Evolutionary conservation across 2,329 filamentous ascomycete genomes (phyloP), one percentile per base, ranked within the genome.

Genomic region (Thelonectria discophora): DNA sequence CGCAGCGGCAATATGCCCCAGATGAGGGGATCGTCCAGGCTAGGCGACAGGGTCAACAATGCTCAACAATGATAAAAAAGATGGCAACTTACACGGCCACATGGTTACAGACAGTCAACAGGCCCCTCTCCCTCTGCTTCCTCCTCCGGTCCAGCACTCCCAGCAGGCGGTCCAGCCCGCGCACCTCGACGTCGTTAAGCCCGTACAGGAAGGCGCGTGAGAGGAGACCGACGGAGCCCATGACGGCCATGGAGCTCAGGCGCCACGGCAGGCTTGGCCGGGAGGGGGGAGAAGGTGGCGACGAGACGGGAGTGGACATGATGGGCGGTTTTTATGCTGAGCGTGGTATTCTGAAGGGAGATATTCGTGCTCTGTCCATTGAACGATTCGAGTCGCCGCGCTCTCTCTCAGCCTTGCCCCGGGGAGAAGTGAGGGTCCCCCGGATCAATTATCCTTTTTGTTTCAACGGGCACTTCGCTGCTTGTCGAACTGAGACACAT

Each of bases 11-110:
- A 80, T 37, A 93, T 87, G 17, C 94, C 95, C 94, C 94, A 99
- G 69, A 97, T 88, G 60, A 98, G 79, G 24, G 95, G 95, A 79
- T 99, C 95, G 78, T 99, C 95, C 70, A 98, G 80, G 61, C 94
- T 97, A 75, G n/a, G 13, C 15, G 21, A 13, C 39, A n/a, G 10
- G 24, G 48, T 64, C 45, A 67, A 58, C 46, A 51, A 34, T 34
- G 21, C 13, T n/a, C 21, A 32, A 8, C 18, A 42, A 27, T 47
- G 40, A 8, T 17, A 54, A 32, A 53, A 11, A 8, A n/a, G 37
- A 15, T 10, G 20, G 42, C 17, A 46, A 34, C 65, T 73, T 74
- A 80, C 78, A 80, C 78, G 18, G 74, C 76, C 53, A 79, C 75
- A 60, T 80, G 78, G 45, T 80, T 80, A 58, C 77, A 80, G 9